A percentile compares a stretch with the other conserved stretches of the same genome.
phyloP scores from a whole-genome alignment of 164 flowering plant genomes.

The Stephania yunnanensis region DNA sequence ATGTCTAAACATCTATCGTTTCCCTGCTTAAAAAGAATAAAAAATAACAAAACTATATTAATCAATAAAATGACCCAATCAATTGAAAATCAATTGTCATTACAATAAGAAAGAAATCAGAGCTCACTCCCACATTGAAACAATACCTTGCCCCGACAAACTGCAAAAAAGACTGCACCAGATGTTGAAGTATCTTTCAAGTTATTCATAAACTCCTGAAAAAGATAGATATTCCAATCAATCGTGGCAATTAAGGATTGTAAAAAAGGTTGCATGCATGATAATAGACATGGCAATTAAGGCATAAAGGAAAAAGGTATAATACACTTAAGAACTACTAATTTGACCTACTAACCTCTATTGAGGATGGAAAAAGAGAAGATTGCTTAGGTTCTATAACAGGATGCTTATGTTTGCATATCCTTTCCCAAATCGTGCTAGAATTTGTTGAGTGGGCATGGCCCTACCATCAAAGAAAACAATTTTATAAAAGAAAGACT shows the following conservation, averaged over 20 bases:
- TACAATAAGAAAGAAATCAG: background rate
- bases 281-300: background rate
- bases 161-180: constrained; percentile 96
- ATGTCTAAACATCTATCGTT: no score
- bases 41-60: background rate
- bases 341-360: constrained; percentile 43
- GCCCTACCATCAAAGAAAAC: constrained; percentile 29
- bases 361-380: constrained; percentile 60
- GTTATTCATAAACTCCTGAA: constrained; percentile 82
- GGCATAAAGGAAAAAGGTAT: background rate
- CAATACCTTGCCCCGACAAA: constrained; percentile 93
- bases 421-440: constrained; percentile 88
- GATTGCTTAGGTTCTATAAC: constrained; percentile 92
- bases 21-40: no score
- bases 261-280: background rate
- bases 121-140: constrained; percentile 4
- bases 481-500: background rate
- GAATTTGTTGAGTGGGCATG: constrained; percentile 39
- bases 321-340: background rate
- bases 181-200: constrained; percentile 63
- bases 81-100: background rate
- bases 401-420: constrained; percentile 85
- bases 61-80: background rate
- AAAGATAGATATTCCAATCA: constrained; percentile 8
- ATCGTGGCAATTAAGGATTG: background rate